Evolutionary conservation across 495 filamentous ascomycete genomes (phyloP).

Genomic region (Neurospora hispaniola): DNA sequence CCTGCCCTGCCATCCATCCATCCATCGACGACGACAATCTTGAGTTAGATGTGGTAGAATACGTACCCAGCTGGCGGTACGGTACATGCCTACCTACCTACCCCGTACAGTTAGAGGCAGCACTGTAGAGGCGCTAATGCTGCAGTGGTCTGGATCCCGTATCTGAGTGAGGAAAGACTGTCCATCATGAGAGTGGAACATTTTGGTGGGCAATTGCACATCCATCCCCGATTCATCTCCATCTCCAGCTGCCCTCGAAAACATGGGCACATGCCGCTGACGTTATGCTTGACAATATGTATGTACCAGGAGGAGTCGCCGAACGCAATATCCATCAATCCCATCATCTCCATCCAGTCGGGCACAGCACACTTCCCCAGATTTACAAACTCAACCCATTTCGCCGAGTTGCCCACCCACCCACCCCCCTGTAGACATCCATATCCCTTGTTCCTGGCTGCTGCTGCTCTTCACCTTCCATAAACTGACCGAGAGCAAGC

Average conservation of each 20-base stretch:
- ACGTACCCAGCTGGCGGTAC: background rate
- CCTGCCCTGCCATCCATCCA: background rate
- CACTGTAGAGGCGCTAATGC: background rate
- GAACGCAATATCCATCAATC: background rate
- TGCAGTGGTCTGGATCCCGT: background rate
- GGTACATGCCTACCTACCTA: background rate
- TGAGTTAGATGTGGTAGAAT: background rate
- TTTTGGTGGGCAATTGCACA: background rate
- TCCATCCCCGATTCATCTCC: background rate
- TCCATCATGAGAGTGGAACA: background rate
- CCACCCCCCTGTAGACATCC: background rate
- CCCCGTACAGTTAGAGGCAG: background rate
- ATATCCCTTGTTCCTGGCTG: background rate
- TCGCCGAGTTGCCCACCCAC: background rate
- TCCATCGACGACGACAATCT: background rate
- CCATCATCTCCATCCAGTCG: background rate
- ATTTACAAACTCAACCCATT: background rate
- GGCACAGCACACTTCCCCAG: background rate
- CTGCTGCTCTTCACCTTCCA: background rate
- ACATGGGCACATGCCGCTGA: background rate
- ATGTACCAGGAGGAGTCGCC: background rate
- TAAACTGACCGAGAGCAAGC: background rate
- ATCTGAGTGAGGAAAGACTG: too few relatives aligned
- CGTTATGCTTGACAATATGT: background rate
- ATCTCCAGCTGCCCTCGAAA: background rate